These are phyloP conservation scores for Closterium sp. DNA, from an alignment of 139 green algal species.

Conservation along the genomic window DNA sequence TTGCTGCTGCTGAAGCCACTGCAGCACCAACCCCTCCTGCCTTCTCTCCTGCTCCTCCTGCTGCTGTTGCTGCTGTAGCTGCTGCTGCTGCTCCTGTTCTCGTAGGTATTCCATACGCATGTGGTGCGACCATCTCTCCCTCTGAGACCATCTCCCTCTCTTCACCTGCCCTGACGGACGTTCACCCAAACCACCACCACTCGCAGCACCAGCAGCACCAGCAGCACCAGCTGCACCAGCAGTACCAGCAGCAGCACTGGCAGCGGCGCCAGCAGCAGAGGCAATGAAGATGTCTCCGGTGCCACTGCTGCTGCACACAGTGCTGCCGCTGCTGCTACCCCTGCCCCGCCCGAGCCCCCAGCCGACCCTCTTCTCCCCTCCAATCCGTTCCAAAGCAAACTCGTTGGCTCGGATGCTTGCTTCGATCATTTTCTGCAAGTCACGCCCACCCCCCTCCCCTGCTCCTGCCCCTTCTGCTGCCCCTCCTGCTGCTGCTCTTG, in stretches of 20 bases:
- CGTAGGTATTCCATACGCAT: neutral
- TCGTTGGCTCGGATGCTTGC: neutral
- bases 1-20: neutral
- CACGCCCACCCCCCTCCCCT: neutral
- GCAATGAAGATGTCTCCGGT: neutral
- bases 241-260: neutral
- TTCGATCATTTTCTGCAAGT: neutral
- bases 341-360: too few species aligned
- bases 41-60: neutral
- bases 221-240: neutral
- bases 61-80: neutral
- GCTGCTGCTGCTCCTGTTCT: neutral
- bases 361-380: neutral
- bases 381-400: neutral
- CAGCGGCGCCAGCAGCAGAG: neutral
- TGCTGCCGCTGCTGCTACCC: neutral
- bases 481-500: neutral
- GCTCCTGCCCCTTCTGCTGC: neutral
- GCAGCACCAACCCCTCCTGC: neutral
- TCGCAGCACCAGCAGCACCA: neutral
- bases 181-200: neutral
- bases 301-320: neutral
- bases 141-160: neutral
- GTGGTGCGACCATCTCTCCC: neutral
- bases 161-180: neutral